phyloP scores from a whole-genome alignment of 768 basidiomycete species.

The Baorangia bicolor region DNA sequence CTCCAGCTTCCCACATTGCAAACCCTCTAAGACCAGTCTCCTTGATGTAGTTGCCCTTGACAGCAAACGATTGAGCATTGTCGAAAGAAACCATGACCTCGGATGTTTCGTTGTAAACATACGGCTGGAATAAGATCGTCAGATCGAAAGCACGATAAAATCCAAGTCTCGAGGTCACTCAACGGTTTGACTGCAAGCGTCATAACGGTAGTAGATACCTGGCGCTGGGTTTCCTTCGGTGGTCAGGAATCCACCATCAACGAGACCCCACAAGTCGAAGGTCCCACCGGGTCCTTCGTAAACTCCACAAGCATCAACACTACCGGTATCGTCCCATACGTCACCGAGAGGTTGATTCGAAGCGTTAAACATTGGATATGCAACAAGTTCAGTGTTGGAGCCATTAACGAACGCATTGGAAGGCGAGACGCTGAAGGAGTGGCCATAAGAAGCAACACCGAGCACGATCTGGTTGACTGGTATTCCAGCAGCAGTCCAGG shows the following conservation, averaged over 20 bases:
- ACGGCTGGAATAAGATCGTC: conserved; percentile 48
- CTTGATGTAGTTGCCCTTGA: conserved; percentile 63
- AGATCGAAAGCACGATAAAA: neutral
- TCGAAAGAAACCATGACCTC: conserved; percentile 68
- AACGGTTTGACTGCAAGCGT: conserved; percentile 73
- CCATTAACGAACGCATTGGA: conserved; percentile 36
- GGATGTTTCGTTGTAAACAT: conserved; percentile 56
- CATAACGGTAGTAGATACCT: conserved; percentile 56
- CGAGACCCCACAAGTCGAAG: conserved; percentile 60
- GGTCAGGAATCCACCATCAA: conserved; percentile 55
- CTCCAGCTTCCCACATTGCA: conserved; percentile 70
- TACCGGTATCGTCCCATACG: conserved; percentile 49
- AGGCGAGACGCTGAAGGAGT: conserved; percentile 54
- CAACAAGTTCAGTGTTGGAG: conserved; percentile 37
- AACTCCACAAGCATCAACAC: conserved; percentile 55
- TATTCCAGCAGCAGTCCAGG: conserved; percentile 78
- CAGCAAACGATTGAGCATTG: conserved; percentile 52
- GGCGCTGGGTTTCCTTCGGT: conserved; percentile 24
- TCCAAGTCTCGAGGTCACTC: conserved; percentile 19
- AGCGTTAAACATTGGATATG: conserved; percentile 52
- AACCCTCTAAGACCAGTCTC: conserved; percentile 58
- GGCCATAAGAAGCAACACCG: conserved; percentile 81
- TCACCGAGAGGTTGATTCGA: conserved; percentile 51
- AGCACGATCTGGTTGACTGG: conserved; percentile 69
- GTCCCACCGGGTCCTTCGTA: conserved; percentile 47